Percentiles rank a stretch among this genome's conserved stretches.
Evolutionary conservation across 106 monocot species (phyloP).

Genomic region (Hemerocallis citrina): DNA sequence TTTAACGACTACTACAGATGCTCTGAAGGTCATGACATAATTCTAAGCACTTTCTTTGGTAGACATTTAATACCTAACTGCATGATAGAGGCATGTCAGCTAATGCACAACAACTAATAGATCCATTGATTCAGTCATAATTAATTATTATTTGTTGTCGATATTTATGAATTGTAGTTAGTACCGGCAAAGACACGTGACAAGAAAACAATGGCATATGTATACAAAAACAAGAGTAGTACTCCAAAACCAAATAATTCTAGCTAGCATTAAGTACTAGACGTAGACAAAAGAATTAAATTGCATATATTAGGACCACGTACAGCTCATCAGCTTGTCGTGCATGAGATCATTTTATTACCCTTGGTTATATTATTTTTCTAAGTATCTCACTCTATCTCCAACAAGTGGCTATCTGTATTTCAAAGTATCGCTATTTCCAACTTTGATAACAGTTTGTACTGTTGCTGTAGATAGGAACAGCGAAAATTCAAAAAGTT

Average conservation of each 20-base stretch:
- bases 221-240: not conserved
- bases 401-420: too few species aligned
- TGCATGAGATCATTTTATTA: not conserved
- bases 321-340: not conserved
- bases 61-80: not conserved
- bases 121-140: not conserved
- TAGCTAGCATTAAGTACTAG: not conserved
- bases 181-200: not conserved
- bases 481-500: too few species aligned
- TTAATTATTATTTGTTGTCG: not conserved
- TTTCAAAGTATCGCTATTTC: too few species aligned
- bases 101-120: not conserved
- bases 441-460: too few species aligned
- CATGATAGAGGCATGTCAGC: not conserved
- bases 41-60: not conserved
- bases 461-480: too few species aligned
- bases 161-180: not conserved
- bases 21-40: too few species aligned
- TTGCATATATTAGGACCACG: not conserved
- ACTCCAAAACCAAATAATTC: not conserved
- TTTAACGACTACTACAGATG: too few species aligned
- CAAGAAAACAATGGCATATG: not conserved
- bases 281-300: not conserved
- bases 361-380: not conserved
- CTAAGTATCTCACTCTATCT: too few species aligned